A percentile compares a stretch with the other conserved stretches of the same genome.
Conservation (phyloP, 208 protist genomes). For the Acanthamoeba triangularis region DNA sequence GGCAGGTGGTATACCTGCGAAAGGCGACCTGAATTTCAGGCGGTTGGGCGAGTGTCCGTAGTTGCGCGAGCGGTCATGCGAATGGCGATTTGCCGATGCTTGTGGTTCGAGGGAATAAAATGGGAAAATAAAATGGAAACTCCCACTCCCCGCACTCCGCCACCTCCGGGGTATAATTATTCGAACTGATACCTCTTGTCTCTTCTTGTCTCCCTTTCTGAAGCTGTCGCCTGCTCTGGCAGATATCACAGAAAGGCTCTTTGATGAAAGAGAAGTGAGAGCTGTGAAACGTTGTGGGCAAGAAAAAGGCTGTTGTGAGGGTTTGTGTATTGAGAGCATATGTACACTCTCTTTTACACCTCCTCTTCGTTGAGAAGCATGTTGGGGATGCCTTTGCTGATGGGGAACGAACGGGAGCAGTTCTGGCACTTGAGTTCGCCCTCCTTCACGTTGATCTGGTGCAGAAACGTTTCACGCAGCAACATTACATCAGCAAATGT, state of each 20-base stretch:
- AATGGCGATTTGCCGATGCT: not conserved
- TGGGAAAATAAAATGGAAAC: not conserved
- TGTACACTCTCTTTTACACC: not conserved
- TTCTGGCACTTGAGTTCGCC: conserved; percentile 69
- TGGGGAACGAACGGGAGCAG: conserved; percentile 25
- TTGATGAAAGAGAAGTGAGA: too few relatives aligned
- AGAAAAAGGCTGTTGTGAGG: not conserved
- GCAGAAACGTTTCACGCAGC: not conserved
- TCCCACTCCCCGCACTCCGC: not conserved
- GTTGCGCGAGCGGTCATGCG: not conserved
- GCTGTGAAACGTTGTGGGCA: too few relatives aligned
- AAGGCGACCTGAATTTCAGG: not conserved
- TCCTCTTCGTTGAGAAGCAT: conserved; percentile 78
- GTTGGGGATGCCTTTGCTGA: conserved; percentile 77
- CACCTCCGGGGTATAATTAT: not conserved
- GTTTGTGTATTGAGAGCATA: not conserved
- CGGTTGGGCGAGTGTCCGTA: not conserved
- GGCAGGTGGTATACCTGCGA: not conserved
- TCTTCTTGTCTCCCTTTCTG: too few relatives aligned
- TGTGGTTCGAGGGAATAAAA: not conserved
- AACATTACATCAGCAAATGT: not conserved
- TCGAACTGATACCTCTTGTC: too few relatives aligned
- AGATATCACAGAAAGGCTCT: too few relatives aligned
- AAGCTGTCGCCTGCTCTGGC: too few relatives aligned
- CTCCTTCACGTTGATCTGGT: conserved; percentile 61